A percentile compares a stretch with the other conserved stretches of the same genome.
Conservation (phyloP, 2,329 filamentous ascomycete species). For the Botrytis elliptica region DNA sequence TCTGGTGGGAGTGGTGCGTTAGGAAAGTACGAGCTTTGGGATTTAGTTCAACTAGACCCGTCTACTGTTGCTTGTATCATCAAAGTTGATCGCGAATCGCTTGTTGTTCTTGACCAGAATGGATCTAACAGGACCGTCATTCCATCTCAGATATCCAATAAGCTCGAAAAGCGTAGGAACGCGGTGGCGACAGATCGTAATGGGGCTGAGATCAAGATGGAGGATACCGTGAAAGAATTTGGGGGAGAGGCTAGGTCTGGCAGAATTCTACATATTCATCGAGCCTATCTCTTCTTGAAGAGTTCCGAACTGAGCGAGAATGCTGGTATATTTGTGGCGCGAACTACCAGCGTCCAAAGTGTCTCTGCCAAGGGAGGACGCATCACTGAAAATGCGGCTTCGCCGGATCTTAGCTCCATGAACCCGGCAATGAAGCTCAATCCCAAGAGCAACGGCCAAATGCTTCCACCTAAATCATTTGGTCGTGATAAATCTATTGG, state of each 20-base stretch:
- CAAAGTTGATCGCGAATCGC: constrained; percentile 90
- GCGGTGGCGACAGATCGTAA: constrained; percentile 91
- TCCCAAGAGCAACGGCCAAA: constrained; percentile 52
- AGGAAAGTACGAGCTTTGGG: constrained; percentile 89
- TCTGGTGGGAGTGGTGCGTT: constrained; percentile 80
- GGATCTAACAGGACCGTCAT: constrained; percentile 78
- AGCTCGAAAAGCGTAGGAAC: constrained; percentile 75
- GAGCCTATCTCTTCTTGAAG: constrained; percentile 87
- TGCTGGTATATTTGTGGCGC: constrained; percentile 83
- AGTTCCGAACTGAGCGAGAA: constrained; percentile 84
- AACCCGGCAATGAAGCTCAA: constrained; percentile 84
- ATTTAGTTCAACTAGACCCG: constrained; percentile 89
- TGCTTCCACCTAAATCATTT: constrained; percentile 69
- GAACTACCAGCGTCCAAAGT: constrained; percentile 81
- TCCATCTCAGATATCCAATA: constrained; percentile 89
- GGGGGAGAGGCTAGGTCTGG: constrained; percentile 83
- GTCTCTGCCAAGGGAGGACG: constrained; percentile 93
- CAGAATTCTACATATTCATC: constrained; percentile 89
- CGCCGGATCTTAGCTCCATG: constrained; percentile 84
- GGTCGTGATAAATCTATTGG: constrained; percentile 82
- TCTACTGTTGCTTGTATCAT: constrained; percentile 91
- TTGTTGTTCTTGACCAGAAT: constrained; percentile 88
- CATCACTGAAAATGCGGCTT: constrained; percentile 55
- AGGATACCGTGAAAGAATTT: constrained; percentile 89
- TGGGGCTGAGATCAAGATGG: constrained; percentile 86